Evolutionary conservation across 1,139 yeast genomes (phyloP), one percentile per base, ranked within the genome.

Genomic region (Yamadazyma atlantica): DNA sequence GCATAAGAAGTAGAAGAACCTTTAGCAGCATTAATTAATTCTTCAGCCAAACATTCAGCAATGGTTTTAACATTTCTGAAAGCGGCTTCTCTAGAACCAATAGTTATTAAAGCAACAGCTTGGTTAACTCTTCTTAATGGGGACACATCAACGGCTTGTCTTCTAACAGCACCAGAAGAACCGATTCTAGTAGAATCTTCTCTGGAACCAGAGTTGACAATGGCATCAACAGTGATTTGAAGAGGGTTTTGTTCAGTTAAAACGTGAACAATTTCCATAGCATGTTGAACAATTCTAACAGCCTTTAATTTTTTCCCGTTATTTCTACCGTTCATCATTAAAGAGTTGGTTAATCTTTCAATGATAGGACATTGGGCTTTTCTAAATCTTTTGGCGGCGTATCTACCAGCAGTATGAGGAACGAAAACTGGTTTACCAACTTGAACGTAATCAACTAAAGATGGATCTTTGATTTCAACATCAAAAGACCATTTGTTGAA

Each of bases 251-350:
- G 94, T 75, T 92, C 99, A 62, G 98, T 90, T 72, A 94, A 84
- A 60, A 94, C 92, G 83, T 85, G 75, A 74, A 94, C 83, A 81
- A 94, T 94, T 75, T 92, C 98, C 70, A 92, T 80, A 64, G 98
- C 92, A 82, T 92, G 98, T 84, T 92, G 87, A 73, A 94, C 89
- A 72, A 94, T 94, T 85, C 97, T 90, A 62, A 92, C 97, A 64
- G 99, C 98, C 87, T 92, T 90, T 75, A 94, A 87, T 82, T 94
- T 94, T 85, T 94, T 94, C 85, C 99, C 99, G 85, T 94, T 94
- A 94, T 94, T 94, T 83, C 98, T 92, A 81, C 99, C 99, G 85
- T 94, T 89, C 98, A 94, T 94, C 98, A 94, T 94, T 70, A 94
- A 82, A 54, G 98, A 86, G 92, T 92, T 92, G 78, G 98, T 90